A percentile compares a stretch with the other conserved stretches of the same genome.
These are phyloP conservation scores for Kurtzmaniella natalensis DNA, from an alignment of 1,139 yeast genomes.

Conservation along the genomic window DNA sequence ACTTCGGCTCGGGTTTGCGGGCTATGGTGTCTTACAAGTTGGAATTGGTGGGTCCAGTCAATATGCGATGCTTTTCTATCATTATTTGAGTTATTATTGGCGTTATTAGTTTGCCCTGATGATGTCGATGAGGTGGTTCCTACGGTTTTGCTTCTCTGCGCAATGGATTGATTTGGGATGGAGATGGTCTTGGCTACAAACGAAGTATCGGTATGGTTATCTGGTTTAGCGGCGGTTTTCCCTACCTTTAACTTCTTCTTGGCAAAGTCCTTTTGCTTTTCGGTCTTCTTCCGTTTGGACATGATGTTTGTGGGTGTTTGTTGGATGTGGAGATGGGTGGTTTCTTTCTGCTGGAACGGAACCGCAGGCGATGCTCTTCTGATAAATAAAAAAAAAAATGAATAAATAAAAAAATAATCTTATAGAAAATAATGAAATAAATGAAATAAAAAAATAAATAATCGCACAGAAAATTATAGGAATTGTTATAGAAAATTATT, in stretches of 20 bases:
- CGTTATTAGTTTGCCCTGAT: slow-evolving; percentile 1
- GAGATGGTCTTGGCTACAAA: slow-evolving; percentile 73
- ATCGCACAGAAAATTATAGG: no score
- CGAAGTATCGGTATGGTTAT: slow-evolving; percentile 79
- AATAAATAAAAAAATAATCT: no score
- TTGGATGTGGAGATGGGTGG: background rate
- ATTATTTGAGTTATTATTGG: slow-evolving; percentile 5
- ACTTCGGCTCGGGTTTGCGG: slow-evolving; percentile 73
- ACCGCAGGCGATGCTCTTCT: no score
- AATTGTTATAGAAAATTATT: no score
- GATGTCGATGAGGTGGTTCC: slow-evolving; percentile 9
- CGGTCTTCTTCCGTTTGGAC: slow-evolving; percentile 56
- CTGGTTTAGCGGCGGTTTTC: slow-evolving; percentile 64
- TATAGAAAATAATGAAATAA: no score
- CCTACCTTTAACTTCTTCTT: slow-evolving; percentile 89
- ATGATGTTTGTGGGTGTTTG: slow-evolving; percentile 32
- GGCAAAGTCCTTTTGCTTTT: slow-evolving; percentile 68
- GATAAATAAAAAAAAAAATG: no score
- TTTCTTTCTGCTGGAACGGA: background rate
- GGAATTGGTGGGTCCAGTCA: slow-evolving; percentile 54
- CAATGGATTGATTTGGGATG: slow-evolving; percentile 52
- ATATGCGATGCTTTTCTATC: no score
- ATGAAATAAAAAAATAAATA: no score
- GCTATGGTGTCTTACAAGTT: slow-evolving; percentile 77
- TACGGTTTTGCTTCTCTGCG: slow-evolving; percentile 19